A percentile compares a stretch with the other conserved stretches of the same genome.
Evolutionary conservation across 805 yeast species (phyloP).

Genomic region (Candida ascalaphidarum): DNA sequence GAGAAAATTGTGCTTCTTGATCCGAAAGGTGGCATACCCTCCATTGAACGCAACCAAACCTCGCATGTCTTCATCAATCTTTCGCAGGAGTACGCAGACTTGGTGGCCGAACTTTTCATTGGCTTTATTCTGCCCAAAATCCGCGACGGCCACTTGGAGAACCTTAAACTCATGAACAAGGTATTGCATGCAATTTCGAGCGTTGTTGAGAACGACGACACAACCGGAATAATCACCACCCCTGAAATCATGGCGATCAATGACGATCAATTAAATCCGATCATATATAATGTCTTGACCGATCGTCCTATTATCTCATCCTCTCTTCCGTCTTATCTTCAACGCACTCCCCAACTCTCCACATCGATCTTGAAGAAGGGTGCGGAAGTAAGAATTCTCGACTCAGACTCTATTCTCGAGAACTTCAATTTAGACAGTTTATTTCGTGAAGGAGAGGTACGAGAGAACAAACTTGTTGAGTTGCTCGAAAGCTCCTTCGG

Average conservation of each 20-base stretch:
- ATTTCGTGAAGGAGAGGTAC: conserved; percentile 33
- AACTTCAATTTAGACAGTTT: conserved; percentile 34
- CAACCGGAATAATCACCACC: conserved; percentile 85
- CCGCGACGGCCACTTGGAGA: conserved; percentile 52
- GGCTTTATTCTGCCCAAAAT: conserved; percentile 40
- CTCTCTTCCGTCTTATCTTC: conserved; percentile 62
- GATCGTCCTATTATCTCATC: conserved; percentile 89
- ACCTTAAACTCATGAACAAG: conserved; percentile 57
- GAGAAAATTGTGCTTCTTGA: conserved; percentile 82
- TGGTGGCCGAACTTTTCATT: conserved; percentile 53
- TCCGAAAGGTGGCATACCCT: conserved; percentile 84
- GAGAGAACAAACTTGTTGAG: conserved; percentile 45
- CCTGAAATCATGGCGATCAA: conserved; percentile 59
- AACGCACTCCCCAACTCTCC: conserved; percentile 51
- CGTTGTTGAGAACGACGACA: conserved; percentile 22
- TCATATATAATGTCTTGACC: conserved; percentile 82
- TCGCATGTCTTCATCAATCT: conserved; percentile 85
- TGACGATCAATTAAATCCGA: conserved; percentile 61
- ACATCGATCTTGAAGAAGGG: conserved; percentile 82
- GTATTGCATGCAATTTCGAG: conserved; percentile 44
- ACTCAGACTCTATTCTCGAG: conserved; percentile 13
- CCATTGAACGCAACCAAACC: conserved; percentile 68
- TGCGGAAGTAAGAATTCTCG: conserved; percentile 42
- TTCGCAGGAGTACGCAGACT: conserved; percentile 68
- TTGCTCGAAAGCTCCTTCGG: conserved; percentile 78